A percentile compares a stretch with the other conserved stretches of the same genome.
Evolutionary conservation across 306 rosid species (phyloP).

Genomic region (Lathyrus tuberosus): DNA sequence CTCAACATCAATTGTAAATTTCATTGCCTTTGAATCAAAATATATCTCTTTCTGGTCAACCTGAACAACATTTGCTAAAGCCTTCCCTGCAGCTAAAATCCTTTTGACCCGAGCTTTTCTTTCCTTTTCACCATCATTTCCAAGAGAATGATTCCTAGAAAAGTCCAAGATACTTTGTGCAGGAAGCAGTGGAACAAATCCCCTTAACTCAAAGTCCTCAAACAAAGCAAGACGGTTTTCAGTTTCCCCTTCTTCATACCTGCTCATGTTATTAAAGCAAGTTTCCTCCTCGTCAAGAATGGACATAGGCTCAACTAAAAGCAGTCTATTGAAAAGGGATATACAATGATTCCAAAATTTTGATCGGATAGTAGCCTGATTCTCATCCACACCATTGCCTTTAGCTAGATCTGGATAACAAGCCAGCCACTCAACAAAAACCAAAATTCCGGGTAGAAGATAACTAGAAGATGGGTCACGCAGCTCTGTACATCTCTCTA

Average conservation of each 20-base stretch:
- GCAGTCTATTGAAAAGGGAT: conserved; percentile 63
- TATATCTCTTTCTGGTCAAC: conserved; percentile 60
- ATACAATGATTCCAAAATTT: conserved; percentile 70
- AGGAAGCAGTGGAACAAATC: conserved; percentile 86
- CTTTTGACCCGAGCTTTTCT: conserved; percentile 71
- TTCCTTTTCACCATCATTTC: conserved; percentile 73
- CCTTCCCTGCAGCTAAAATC: conserved; percentile 87
- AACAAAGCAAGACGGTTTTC: conserved; percentile 82
- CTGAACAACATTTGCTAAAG: conserved; percentile 67
- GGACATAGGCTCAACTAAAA: conserved; percentile 51
- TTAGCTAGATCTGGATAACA: conserved; percentile 76
- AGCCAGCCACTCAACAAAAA: conserved; percentile 92
- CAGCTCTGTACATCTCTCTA: conserved; percentile 74
- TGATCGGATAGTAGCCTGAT: conserved; percentile 60
- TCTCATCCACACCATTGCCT: conserved; percentile 68
- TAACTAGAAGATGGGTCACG: conserved; percentile 71
- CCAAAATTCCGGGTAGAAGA: conserved; percentile 78
- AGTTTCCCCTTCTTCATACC: conserved; percentile 86
- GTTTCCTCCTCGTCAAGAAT: conserved; percentile 67
- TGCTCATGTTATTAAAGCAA: conserved; percentile 80
- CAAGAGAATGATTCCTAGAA: conserved; percentile 76
- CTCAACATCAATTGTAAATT: conserved; percentile 63
- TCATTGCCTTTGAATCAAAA: conserved; percentile 70
- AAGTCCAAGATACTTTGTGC: conserved; percentile 90
- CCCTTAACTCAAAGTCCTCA: conserved; percentile 92